Evolutionary conservation across 2,329 filamentous ascomycete genomes (phyloP).

Genomic region (Curvularia lunata): DNA sequence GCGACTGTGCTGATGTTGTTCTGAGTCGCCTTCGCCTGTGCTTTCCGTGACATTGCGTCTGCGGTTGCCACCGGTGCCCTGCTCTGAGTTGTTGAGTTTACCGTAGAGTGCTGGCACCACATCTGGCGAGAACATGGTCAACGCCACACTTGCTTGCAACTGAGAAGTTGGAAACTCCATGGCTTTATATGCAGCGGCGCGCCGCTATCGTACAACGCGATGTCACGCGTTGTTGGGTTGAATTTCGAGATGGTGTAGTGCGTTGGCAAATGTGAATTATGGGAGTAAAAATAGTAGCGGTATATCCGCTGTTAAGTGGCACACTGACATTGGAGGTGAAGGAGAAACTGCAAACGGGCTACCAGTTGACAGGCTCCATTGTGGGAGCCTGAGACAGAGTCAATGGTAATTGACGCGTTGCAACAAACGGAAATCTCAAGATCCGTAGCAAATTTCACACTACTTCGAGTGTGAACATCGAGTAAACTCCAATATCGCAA

Average conservation of each 20-base stretch:
- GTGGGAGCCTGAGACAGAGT: neutral
- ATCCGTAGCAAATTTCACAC: neutral
- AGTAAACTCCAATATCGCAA: neutral
- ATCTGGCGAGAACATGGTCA: conserved; percentile 10
- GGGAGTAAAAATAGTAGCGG: neutral
- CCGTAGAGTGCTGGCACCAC: conserved; percentile 5
- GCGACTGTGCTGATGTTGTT: neutral
- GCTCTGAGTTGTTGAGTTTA: neutral
- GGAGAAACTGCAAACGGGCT: neutral
- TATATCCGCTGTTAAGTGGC: conserved; percentile 1
- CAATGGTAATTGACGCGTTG: neutral
- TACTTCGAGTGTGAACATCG: neutral
- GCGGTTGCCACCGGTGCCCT: neutral
- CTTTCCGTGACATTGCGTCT: neutral
- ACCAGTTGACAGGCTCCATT: neutral
- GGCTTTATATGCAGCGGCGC: neutral
- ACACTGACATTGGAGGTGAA: conserved; percentile 7
- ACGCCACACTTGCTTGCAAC: conserved; percentile 7
- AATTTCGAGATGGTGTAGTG: neutral
- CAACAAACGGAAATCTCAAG: neutral
- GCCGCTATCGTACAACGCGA: neutral
- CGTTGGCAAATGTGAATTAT: conserved; percentile 3
- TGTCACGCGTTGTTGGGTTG: neutral
- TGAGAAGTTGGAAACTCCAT: conserved; percentile 14
- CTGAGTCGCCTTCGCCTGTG: neutral